A percentile compares a stretch with the other conserved stretches of the same genome.
These are phyloP conservation scores for Cryphonectria naterciae DNA, from an alignment of 2,329 filamentous ascomycete species.

Conservation along the genomic window DNA sequence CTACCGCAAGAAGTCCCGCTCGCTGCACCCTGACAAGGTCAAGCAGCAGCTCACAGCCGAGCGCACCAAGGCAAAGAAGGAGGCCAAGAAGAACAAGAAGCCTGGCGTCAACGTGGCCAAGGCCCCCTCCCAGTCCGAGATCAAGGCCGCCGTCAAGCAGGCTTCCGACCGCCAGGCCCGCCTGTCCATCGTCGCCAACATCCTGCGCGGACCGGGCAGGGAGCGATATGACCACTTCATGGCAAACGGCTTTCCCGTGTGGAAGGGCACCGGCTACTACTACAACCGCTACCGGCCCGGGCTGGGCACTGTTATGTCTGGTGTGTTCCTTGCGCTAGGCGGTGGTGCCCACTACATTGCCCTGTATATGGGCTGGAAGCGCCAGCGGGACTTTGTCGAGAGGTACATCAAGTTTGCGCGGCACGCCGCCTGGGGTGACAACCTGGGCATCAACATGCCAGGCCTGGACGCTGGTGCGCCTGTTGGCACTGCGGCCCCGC, in stretches of 20 bases:
- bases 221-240: slow-evolving; percentile 96
- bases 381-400: slow-evolving; percentile 88
- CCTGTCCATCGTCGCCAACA: slow-evolving; percentile 80
- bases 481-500: slow-evolving; percentile 37
- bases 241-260: slow-evolving; percentile 87
- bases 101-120: slow-evolving; percentile 69
- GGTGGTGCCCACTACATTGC: slow-evolving; percentile 87
- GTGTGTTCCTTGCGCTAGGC: slow-evolving; percentile 80
- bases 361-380: slow-evolving; percentile 84
- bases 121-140: slow-evolving; percentile 72
- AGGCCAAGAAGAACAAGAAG: slow-evolving; percentile 56
- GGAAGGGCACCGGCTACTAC: slow-evolving; percentile 98
- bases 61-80: slow-evolving; percentile 58
- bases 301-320: slow-evolving; percentile 79
- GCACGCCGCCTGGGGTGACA: slow-evolving; percentile 87
- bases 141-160: slow-evolving; percentile 77
- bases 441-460: slow-evolving; percentile 64
- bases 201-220: slow-evolving; percentile 79
- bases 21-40: slow-evolving; percentile 94
- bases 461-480: slow-evolving; percentile 57
- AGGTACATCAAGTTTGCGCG: slow-evolving; percentile 90
- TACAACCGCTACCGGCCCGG: slow-evolving; percentile 93
- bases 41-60: slow-evolving; percentile 79
- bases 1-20: slow-evolving; percentile 83
- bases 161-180: slow-evolving; percentile 84